These are phyloP conservation scores for Trichoderma semiorbis DNA, from an alignment of 2,329 filamentous ascomycete species.

Conservation along the genomic window DNA sequence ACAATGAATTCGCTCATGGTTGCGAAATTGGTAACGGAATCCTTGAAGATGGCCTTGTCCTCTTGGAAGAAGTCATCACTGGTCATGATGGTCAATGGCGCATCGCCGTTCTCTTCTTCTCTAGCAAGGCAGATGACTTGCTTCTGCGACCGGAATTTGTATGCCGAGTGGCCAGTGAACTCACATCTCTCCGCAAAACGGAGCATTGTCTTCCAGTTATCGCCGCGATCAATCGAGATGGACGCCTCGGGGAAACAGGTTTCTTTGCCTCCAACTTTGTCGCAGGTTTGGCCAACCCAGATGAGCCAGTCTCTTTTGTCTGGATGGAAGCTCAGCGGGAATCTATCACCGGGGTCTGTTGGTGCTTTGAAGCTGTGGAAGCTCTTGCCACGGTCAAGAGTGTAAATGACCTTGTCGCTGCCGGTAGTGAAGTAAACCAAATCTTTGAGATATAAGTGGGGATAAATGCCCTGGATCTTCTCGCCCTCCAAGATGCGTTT, in stretches of 20 bases:
- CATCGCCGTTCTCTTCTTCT: slow-evolving; percentile 57
- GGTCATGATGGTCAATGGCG: slow-evolving; percentile 66
- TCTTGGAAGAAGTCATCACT: slow-evolving; percentile 76
- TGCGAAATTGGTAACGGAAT: slow-evolving; percentile 72
- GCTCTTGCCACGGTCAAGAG: slow-evolving; percentile 70
- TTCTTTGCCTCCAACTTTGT: slow-evolving; percentile 43
- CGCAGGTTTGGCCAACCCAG: slow-evolving; percentile 77
- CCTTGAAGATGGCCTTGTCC: slow-evolving; percentile 52
- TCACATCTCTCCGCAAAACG: slow-evolving; percentile 78
- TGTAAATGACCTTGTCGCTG: slow-evolving; percentile 67
- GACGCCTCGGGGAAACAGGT: slow-evolving; percentile 73
- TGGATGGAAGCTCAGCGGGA: slow-evolving; percentile 74
- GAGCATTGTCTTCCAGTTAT: slow-evolving; percentile 71
- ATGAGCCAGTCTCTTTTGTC: slow-evolving; percentile 85
- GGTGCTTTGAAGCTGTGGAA: slow-evolving; percentile 73
- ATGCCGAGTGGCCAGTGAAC: slow-evolving; percentile 69
- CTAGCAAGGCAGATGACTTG: slow-evolving; percentile 57
- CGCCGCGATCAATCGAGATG: slow-evolving; percentile 74
- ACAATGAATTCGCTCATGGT: slow-evolving; percentile 97
- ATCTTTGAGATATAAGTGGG: slow-evolving; percentile 79
- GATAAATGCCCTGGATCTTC: slow-evolving; percentile 66
- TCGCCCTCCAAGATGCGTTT: slow-evolving; percentile 64
- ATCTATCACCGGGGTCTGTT: slow-evolving; percentile 41
- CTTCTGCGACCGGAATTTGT: slow-evolving; percentile 48
- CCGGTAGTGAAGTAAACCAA: slow-evolving; percentile 73